Evolutionary conservation across 257 asterid genomes (phyloP).

Genomic region (Solanum sparsipilum): DNA sequence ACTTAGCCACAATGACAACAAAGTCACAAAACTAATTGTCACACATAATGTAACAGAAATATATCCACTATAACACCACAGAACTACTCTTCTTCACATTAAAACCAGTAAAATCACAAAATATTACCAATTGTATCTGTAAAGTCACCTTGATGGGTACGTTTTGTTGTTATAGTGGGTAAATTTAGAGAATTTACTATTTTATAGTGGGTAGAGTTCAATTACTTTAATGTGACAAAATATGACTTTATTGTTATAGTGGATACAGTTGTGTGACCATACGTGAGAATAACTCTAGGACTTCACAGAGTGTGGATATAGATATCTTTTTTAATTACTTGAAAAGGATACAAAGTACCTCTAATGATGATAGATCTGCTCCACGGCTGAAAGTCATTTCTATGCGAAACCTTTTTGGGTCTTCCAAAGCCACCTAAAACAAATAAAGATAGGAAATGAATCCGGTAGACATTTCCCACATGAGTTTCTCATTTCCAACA

Average conservation of each 20-base stretch:
- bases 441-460: constrained; percentile 1
- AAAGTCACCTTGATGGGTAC: background rate
- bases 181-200: background rate
- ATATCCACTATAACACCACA: background rate
- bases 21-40: background rate
- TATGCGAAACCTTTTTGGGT: constrained; percentile 70
- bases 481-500: background rate
- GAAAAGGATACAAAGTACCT: constrained; percentile 30
- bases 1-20: background rate
- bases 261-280: background rate
- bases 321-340: background rate
- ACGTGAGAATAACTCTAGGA: background rate
- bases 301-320: background rate
- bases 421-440: constrained; percentile 70
- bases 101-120: background rate
- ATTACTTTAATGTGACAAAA: background rate
- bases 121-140: background rate
- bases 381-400: constrained; percentile 88
- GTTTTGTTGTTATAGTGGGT: background rate
- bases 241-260: background rate
- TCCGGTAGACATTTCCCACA: background rate
- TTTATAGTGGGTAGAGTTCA: background rate
- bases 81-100: background rate
- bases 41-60: background rate
- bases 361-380: constrained; percentile 85